Evolutionary conservation across 2,329 filamentous ascomycete species (phyloP).

Genomic region (Ceratocystis diversiconidia): DNA sequence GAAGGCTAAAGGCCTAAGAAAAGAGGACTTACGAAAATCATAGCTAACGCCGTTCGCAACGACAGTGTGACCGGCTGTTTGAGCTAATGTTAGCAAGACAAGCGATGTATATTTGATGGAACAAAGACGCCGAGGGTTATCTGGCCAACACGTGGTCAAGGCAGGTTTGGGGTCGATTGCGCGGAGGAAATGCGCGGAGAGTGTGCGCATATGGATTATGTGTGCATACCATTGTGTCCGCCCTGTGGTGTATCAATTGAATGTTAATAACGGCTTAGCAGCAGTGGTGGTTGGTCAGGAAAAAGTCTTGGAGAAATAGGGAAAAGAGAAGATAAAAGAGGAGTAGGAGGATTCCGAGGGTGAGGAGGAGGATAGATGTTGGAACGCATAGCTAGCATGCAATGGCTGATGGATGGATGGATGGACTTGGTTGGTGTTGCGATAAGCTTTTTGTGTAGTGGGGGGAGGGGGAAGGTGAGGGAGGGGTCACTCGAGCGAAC

Average conservation of each 20-base stretch:
- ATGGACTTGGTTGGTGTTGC: neutral
- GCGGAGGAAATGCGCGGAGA: neutral
- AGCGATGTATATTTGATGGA: neutral
- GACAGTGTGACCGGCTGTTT: slow-evolving; percentile 17
- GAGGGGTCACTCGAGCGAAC: neutral
- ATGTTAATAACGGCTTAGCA: neutral
- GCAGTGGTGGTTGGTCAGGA: neutral
- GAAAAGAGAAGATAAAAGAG: neutral
- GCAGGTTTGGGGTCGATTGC: neutral
- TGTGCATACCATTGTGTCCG: slow-evolving; percentile 17
- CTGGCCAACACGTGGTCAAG: neutral
- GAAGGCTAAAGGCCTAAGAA: slow-evolving; percentile 41
- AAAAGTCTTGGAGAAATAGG: neutral
- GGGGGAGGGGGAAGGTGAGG: neutral
- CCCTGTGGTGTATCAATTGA: slow-evolving; percentile 10
- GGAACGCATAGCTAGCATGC: neutral
- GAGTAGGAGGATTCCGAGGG: neutral
- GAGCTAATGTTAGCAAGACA: slow-evolving; percentile 17
- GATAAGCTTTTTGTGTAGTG: neutral
- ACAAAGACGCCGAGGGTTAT: neutral
- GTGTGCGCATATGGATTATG: too few relatives aligned
- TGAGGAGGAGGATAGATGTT: neutral
- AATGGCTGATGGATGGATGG: neutral
- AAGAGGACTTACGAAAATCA: slow-evolving; percentile 24
- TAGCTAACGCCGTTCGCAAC: slow-evolving; percentile 20